Conservation (phyloP, 176 grass and related monocot species). For the Phoenix dactylifera region DNA sequence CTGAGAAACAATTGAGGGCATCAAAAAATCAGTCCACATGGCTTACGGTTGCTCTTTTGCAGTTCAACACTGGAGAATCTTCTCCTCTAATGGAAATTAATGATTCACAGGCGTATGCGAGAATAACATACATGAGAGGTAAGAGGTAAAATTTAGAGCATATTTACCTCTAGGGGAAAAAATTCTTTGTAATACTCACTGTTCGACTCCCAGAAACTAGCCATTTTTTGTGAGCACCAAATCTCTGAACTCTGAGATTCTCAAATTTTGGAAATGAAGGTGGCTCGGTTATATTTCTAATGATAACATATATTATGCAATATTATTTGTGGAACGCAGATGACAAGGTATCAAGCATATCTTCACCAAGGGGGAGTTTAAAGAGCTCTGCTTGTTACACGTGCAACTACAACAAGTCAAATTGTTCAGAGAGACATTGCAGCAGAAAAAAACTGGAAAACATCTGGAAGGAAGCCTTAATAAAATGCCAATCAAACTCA, state of each 20-base stretch:
- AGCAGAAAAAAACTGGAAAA: slow-evolving; percentile 73
- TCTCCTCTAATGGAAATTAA: slow-evolving; percentile 51
- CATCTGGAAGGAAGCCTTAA: slow-evolving; percentile 73
- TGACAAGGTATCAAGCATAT: slow-evolving; percentile 37
- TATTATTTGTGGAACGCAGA: slow-evolving; percentile 31
- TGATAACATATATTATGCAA: no score
- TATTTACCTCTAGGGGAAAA: no score
- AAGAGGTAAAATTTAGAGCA: neutral
- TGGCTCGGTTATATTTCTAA: no score
- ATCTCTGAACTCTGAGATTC: no score
- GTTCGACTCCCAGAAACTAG: no score
- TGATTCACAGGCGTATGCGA: slow-evolving; percentile 37
- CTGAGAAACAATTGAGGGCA: slow-evolving; percentile 92
- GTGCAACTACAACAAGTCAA: slow-evolving; percentile 62
- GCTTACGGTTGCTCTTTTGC: slow-evolving; percentile 98
- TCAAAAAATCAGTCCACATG: slow-evolving; percentile 96
- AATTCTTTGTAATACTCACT: no score
- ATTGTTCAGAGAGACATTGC: slow-evolving; percentile 76
- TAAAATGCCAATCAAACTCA: slow-evolving; percentile 73
- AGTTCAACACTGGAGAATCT: slow-evolving; percentile 68
- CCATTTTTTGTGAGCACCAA: no score
- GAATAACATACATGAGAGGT: slow-evolving; percentile 62
- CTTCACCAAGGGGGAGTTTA: slow-evolving; percentile 47
- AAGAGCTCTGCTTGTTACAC: slow-evolving; percentile 63
- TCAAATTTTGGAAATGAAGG: no score